phyloP scores from a whole-genome alignment of 768 basidiomycete genomes.

The Tephrocybe rancida region DNA sequence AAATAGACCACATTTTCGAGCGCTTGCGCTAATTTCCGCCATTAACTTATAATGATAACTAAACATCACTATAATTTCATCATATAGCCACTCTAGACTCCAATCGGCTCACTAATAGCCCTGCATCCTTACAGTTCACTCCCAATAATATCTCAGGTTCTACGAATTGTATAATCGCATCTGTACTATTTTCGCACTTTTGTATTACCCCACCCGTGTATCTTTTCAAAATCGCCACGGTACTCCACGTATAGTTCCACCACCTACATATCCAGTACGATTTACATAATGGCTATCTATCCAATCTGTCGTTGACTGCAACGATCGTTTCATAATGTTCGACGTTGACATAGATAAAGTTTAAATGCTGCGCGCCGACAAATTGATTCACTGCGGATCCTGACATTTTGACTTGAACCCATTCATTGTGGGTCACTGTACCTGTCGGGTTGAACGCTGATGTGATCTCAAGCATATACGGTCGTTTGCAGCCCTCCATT shows the following conservation, averaged over 20 bases:
- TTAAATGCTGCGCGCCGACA: too few species aligned
- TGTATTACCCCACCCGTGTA: conserved; percentile 1
- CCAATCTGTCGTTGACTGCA: too few species aligned
- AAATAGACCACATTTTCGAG: conserved; percentile 61
- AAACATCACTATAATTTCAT: background rate
- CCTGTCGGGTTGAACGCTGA: too few species aligned
- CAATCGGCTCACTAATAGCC: background rate
- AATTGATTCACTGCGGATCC: too few species aligned
- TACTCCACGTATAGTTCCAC: background rate
- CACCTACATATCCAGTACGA: background rate
- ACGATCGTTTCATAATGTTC: too few species aligned
- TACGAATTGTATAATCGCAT: background rate
- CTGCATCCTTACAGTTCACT: too few species aligned
- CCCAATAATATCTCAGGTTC: too few species aligned
- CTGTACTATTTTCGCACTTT: background rate
- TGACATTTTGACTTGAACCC: too few species aligned
- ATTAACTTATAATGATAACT: background rate
- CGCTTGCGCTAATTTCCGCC: conserved; percentile 8
- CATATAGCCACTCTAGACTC: background rate
- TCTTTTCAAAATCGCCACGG: background rate
- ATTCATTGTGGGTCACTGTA: too few species aligned
- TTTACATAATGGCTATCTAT: background rate
- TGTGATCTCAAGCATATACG: too few species aligned
- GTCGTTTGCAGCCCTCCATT: too few species aligned
- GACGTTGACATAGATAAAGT: too few species aligned